Percentiles rank a stretch among this genome's conserved stretches.
Conservation (phyloP, 2,329 filamentous ascomycete genomes). For the Talaromyces sp. region DNA sequence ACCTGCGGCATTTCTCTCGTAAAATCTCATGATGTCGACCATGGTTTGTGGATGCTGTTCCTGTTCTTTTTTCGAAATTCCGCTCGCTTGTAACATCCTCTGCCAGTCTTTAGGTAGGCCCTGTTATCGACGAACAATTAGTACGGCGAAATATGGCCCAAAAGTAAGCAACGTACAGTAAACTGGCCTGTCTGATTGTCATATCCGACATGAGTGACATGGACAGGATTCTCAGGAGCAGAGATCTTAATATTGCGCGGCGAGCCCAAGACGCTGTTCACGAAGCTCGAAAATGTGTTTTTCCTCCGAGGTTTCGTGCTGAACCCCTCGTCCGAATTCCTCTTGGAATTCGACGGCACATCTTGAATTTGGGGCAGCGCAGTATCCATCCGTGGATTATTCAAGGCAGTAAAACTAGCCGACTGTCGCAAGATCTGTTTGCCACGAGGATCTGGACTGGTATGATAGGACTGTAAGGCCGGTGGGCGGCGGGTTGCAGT, state of each 20-base stretch:
- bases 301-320: slow-evolving; percentile 67
- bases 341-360: slow-evolving; percentile 60
- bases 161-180: slow-evolving; percentile 58
- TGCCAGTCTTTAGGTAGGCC: slow-evolving; percentile 98
- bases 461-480: slow-evolving; percentile 47
- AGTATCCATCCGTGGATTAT: slow-evolving; percentile 49
- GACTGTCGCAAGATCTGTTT: slow-evolving; percentile 63
- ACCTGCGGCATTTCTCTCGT: slow-evolving; percentile 86
- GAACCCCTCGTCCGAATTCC: slow-evolving; percentile 74
- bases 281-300: slow-evolving; percentile 81
- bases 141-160: neutral
- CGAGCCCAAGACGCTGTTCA: slow-evolving; percentile 79
- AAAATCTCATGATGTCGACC: slow-evolving; percentile 93
- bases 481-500: slow-evolving; percentile 39
- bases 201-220: slow-evolving; percentile 96
- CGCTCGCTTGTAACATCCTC: slow-evolving; percentile 87
- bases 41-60: slow-evolving; percentile 94
- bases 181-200: slow-evolving; percentile 96
- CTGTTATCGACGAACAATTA: slow-evolving; percentile 44
- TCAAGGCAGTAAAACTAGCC: slow-evolving; percentile 58
- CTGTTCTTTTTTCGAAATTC: slow-evolving; percentile 93
- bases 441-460: slow-evolving; percentile 54
- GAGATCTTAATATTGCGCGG: slow-evolving; percentile 91
- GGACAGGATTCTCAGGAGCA: slow-evolving; percentile 94
- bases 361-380: slow-evolving; percentile 44